Percentiles rank a stretch among this genome's conserved stretches.
Evolutionary conservation across 2,329 filamentous ascomycete species (phyloP).

Genomic region (Neofusicoccum kwambonambiense): DNA sequence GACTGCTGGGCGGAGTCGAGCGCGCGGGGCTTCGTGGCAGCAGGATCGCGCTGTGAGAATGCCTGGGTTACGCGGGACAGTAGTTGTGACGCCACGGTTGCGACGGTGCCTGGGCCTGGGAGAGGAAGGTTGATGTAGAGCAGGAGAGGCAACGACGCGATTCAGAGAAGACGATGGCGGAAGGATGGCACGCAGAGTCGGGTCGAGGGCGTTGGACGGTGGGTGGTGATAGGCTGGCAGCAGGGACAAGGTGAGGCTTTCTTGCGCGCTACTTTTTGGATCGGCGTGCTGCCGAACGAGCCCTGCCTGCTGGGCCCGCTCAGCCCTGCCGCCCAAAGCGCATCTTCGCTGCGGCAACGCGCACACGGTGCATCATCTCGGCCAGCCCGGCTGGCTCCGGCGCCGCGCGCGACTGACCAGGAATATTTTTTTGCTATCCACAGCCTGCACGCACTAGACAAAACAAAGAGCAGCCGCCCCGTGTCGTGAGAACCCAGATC

Average conservation of each 20-base stretch:
- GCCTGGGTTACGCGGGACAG: constrained; percentile 14
- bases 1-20: background rate
- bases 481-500: background rate
- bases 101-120: background rate
- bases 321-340: background rate
- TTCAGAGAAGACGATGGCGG: constrained; percentile 7
- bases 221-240: constrained; percentile 15
- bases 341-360: background rate
- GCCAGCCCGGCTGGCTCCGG: too few species aligned
- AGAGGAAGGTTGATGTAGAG: background rate
- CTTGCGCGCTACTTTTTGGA: constrained; percentile 5
- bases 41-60: constrained; percentile 6
- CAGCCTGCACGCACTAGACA: background rate
- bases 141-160: background rate
- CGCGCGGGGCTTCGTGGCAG: background rate
- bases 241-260: constrained; percentile 15
- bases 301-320: background rate
- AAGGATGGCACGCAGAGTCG: background rate
- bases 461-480: background rate
- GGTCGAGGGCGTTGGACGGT: constrained; percentile 3
- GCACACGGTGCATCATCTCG: background rate
- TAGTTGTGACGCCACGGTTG: constrained; percentile 18
- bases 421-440: background rate
- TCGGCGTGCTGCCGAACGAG: constrained; percentile 7
- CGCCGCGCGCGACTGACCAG: background rate